A percentile compares a stretch with the other conserved stretches of the same genome.
Evolutionary conservation across 768 basidiomycete genomes (phyloP).

Genomic region (Trichaptum fuscoviolaceum): DNA sequence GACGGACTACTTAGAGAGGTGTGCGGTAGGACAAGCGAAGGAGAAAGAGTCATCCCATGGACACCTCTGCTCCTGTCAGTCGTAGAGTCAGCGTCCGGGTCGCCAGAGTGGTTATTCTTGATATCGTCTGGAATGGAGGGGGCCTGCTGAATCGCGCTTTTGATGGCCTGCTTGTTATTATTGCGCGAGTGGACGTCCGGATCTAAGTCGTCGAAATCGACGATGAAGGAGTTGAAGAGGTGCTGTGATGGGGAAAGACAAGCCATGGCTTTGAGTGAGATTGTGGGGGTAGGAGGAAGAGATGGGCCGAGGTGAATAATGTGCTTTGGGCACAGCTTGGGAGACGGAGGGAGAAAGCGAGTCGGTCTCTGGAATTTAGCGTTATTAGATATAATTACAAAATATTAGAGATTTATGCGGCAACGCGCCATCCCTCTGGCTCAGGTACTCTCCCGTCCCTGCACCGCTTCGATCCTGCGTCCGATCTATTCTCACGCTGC

Average conservation of each 20-base stretch:
- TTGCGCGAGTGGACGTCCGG: neutral
- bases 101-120: neutral
- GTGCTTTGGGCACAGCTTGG: slow-evolving; percentile 4
- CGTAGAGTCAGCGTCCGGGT: neutral
- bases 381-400: slow-evolving; percentile 3
- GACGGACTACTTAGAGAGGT: neutral
- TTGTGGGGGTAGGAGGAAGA: slow-evolving; percentile 5
- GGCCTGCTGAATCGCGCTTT: neutral
- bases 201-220: neutral
- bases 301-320: slow-evolving; percentile 4
- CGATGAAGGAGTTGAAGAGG: neutral
- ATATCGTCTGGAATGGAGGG: neutral
- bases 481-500: neutral
- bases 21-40: neutral
- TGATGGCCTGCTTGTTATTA: neutral
- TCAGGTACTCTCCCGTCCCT: neutral
- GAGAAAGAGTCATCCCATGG: neutral
- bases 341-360: slow-evolving; percentile 4
- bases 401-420: neutral
- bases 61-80: neutral
- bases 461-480: slow-evolving; percentile 1
- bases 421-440: neutral
- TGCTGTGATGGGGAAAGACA: slow-evolving; percentile 1
- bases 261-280: neutral
- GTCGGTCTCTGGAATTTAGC: slow-evolving; percentile 1